Percentiles rank a stretch among this genome's conserved stretches.
These are phyloP conservation scores for Plectosphaerella cucumerina DNA, from an alignment of 2,329 filamentous ascomycete genomes.

Conservation along the genomic window DNA sequence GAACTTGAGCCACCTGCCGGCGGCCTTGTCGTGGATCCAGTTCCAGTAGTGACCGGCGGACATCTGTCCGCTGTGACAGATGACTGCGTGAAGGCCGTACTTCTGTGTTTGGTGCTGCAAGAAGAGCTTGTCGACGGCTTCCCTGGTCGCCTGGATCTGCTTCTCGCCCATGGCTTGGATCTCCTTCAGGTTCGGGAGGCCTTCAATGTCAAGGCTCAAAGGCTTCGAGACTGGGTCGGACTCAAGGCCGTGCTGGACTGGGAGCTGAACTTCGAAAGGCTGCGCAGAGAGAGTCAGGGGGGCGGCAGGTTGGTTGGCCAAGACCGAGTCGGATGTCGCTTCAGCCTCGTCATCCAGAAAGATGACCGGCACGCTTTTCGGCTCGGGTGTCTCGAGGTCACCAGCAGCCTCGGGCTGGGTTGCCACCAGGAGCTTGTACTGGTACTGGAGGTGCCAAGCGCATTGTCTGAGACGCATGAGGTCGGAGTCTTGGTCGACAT, in stretches of 20 bases:
- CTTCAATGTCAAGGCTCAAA: background rate
- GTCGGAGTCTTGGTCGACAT: slow-evolving; percentile 54
- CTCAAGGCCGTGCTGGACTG: background rate
- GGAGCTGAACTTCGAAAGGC: background rate
- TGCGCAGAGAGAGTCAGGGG: slow-evolving; percentile 8
- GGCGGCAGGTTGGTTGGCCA: slow-evolving; percentile 3
- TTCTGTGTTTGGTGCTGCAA: slow-evolving; percentile 58
- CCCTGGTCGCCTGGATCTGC: slow-evolving; percentile 29
- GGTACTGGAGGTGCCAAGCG: slow-evolving; percentile 70
- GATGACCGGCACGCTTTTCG: slow-evolving; percentile 1
- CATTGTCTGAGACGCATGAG: slow-evolving; percentile 62
- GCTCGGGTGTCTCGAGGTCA: slow-evolving; percentile 14
- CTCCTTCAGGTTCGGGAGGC: background rate
- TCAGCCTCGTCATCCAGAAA: slow-evolving; percentile 3
- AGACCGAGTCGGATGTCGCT: slow-evolving; percentile 4
- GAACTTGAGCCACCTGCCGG: slow-evolving; percentile 81
- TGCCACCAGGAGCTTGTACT: slow-evolving; percentile 52
- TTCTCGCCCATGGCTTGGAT: slow-evolving; percentile 41
- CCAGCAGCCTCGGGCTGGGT: too few relatives aligned
- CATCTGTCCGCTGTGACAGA: slow-evolving; percentile 77
- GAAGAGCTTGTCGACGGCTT: slow-evolving; percentile 47
- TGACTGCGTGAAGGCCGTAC: slow-evolving; percentile 86
- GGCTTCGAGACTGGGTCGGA: background rate
- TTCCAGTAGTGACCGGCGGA: slow-evolving; percentile 92
- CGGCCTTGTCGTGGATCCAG: slow-evolving; percentile 85